Evolutionary conservation across 805 yeast genomes (phyloP).

Genomic region (Lachancea dasiensis): DNA sequence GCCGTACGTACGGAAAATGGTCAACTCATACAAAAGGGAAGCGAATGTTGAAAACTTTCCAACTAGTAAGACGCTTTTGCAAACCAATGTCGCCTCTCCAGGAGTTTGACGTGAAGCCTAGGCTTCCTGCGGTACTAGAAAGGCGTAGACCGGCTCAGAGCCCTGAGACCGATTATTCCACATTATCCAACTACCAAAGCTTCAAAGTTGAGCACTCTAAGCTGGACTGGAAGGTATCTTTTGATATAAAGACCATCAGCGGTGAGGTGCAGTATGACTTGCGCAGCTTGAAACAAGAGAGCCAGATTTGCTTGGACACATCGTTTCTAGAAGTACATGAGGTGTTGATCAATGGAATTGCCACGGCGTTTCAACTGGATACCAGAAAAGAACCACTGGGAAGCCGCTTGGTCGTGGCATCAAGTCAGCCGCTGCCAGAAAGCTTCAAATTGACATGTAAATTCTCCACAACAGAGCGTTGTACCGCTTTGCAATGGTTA

Average conservation of each 20-base stretch:
- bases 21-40: no score
- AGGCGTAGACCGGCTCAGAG: slow-evolving; percentile 28
- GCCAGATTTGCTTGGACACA: slow-evolving; percentile 57
- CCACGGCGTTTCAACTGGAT: slow-evolving; percentile 31
- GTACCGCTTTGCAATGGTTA: slow-evolving; percentile 86
- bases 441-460: slow-evolving; percentile 35
- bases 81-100: neutral
- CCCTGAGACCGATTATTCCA: slow-evolving; percentile 67
- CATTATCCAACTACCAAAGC: slow-evolving; percentile 61
- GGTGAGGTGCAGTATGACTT: slow-evolving; percentile 55
- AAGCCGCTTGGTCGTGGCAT: slow-evolving; percentile 40
- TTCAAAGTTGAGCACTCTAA: slow-evolving; percentile 48
- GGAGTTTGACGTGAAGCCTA: neutral
- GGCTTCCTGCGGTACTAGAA: slow-evolving; percentile 25
- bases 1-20: neutral
- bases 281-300: slow-evolving; percentile 24
- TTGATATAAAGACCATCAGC: slow-evolving; percentile 43
- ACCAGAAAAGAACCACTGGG: slow-evolving; percentile 53
- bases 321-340: slow-evolving; percentile 48
- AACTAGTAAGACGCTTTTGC: neutral
- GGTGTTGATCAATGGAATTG: slow-evolving; percentile 36
- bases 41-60: neutral
- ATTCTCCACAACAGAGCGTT: slow-evolving; percentile 65
- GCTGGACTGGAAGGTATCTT: slow-evolving; percentile 49
- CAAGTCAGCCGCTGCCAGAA: slow-evolving; percentile 4